Evolutionary conservation across 768 basidiomycete genomes (phyloP).

Genomic region (Amanita exitialis): DNA sequence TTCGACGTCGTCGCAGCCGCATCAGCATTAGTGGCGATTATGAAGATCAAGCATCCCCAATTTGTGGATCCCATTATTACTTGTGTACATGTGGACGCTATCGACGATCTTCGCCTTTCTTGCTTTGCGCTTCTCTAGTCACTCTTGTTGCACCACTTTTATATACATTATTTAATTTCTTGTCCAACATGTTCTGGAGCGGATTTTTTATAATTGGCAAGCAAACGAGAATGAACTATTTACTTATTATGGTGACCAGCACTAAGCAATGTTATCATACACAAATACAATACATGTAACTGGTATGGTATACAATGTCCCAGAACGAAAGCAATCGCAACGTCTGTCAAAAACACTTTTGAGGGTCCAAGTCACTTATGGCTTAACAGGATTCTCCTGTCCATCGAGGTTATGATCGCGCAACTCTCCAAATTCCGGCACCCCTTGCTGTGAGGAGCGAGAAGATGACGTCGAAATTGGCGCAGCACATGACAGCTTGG

Average conservation of each 20-base stretch:
- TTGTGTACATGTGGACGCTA: conserved; percentile 1
- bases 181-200: not conserved
- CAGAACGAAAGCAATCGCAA: not conserved
- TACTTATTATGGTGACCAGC: not conserved
- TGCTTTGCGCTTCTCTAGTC: not conserved
- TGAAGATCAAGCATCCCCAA: not conserved
- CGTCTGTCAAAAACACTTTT: not conserved
- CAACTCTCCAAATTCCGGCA: not conserved
- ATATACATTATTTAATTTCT: not conserved
- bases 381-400: not conserved
- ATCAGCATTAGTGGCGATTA: not conserved
- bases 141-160: not conserved
- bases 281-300: not conserved
- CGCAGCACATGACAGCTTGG: not conserved
- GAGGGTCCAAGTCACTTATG: not conserved
- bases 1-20: conserved; percentile 2
- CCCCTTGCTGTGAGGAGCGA: not conserved
- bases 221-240: not conserved
- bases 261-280: not conserved
- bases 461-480: not conserved
- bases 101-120: conserved; percentile 1
- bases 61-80: not conserved
- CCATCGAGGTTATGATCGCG: not conserved
- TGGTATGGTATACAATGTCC: not conserved
- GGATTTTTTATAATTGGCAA: not conserved